Evolutionary conservation across 129 eudicot species (phyloP), one percentile per base, ranked within the genome.

Genomic region (Chrysanthemum makinoi): DNA sequence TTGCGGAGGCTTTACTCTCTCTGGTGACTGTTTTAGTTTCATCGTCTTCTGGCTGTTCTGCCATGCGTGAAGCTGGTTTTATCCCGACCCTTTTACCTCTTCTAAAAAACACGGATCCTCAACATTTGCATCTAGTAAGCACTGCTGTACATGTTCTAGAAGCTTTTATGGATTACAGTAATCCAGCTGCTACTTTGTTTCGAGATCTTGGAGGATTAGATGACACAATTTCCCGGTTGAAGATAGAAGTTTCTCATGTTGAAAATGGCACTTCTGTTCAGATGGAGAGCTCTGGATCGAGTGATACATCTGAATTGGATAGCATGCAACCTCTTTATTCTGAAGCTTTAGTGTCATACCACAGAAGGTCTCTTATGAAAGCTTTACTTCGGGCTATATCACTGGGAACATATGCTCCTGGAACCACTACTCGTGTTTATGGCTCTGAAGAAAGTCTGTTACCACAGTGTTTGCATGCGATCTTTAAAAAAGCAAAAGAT

Each of bases 31-130:
- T 90, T 69, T 61, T 94, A 80, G 99, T 90, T 62, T 90, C 99
- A 6, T 85, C 99, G 10, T 94, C 99, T 39, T 90, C 97, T 47
- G 99, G 97, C 39, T 94, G 99, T 79, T 87, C 99, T 62, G 97
- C 99, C 62, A 87, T 94, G 99, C 97, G 97, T 58, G 99, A 94
- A 82, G 96, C 97, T 12, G 99, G 99, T 68, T 94, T 94, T 84
- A 94, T 94, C 66, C 99, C 99, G 3, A 87, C 97, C 64, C 99
- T 94, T 84, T 74, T 94, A 66, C 99, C 99, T 69, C 91, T 94
- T 53, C 87, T 94, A 57, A 94, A 87, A 75, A 85, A 94, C 80
- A 85, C 92, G 55, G 87, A 87, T 79, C 84, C 99, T 13, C 97
- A 87, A 69, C 99, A 94, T 76, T 76, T 94, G 84, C 99, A 94